phyloP scores from a whole-genome alignment of 192 early-diverging fungal species.

The Entomortierella parvispora region DNA sequence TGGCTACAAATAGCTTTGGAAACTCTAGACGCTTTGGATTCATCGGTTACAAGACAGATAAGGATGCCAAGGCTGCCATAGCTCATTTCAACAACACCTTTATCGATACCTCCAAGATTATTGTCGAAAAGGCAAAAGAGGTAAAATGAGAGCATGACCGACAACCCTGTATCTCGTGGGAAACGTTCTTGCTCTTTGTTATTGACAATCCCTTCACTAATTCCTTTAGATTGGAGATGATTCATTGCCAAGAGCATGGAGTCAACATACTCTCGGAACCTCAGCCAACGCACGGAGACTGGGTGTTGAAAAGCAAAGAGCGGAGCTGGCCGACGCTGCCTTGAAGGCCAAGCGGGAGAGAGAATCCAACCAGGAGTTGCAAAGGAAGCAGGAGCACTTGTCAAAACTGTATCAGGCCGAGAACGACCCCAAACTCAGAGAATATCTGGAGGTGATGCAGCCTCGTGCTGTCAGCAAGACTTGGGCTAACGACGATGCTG shows the following conservation, averaged over 20 bases:
- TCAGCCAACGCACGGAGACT: conserved; percentile 73
- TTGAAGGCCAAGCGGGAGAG: conserved; percentile 30
- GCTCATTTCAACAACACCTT: conserved; percentile 92
- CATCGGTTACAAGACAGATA: conserved; percentile 89
- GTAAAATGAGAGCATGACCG: no score
- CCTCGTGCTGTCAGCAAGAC: conserved; percentile 80
- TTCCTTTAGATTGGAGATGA: conserved; percentile 78
- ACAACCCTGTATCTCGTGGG: no score
- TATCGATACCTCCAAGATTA: conserved; percentile 90
- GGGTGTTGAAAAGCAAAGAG: conserved; percentile 56
- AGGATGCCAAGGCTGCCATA: conserved; percentile 84
- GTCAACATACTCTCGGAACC: conserved; percentile 85
- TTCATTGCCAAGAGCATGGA: conserved; percentile 90
- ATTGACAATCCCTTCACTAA: not conserved
- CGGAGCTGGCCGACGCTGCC: conserved; percentile 38
- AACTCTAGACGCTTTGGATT: conserved; percentile 90
- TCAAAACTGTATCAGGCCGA: conserved; percentile 63
- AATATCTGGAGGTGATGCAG: conserved; percentile 91
- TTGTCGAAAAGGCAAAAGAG: conserved; percentile 88
- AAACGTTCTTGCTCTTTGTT: not conserved
- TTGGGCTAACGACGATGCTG: conserved; percentile 94
- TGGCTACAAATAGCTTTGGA: conserved; percentile 65
- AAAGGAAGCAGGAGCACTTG: conserved; percentile 61
- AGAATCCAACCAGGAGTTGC: conserved; percentile 52
- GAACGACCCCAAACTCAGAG: conserved; percentile 86